Percentiles rank a stretch among this genome's conserved stretches.
These are phyloP conservation scores for Annona cherimola DNA, from an alignment of 164 flowering plant genomes.

Conservation along the genomic window DNA sequence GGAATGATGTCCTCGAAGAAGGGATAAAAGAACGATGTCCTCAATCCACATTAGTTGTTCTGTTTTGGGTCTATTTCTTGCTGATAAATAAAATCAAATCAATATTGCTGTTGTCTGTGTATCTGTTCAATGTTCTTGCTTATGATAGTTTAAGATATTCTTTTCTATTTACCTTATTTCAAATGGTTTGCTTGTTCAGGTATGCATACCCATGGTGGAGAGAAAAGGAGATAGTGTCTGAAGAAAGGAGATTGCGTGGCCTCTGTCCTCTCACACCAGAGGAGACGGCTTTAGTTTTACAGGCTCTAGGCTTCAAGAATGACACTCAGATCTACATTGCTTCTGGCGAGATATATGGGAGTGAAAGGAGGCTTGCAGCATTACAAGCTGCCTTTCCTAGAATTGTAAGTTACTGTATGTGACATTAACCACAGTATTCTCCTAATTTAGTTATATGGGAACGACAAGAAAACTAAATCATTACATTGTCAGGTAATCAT, in stretches of 20 bases:
- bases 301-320: constrained; percentile 66
- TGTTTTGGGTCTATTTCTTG: no score
- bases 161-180: background rate
- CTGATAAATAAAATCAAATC: no score
- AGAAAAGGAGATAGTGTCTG: constrained; percentile 87
- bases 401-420: constrained; percentile 49
- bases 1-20: no score
- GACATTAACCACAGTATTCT: background rate
- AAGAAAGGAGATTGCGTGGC: constrained; percentile 74
- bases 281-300: constrained; percentile 67
- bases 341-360: constrained; percentile 96
- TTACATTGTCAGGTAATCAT: background rate
- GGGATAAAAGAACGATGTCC: no score
- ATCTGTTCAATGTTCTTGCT: no score
- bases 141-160: background rate
- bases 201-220: constrained; percentile 99
- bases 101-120: no score
- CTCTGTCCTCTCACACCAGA: constrained; percentile 97
- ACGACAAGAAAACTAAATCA: background rate
- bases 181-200: constrained; percentile 33
- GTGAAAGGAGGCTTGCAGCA: constrained; percentile 68
- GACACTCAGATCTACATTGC: constrained; percentile 91
- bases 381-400: constrained; percentile 72
- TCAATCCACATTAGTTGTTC: no score
- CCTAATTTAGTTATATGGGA: background rate